These are phyloP conservation scores for Cladophialophora chaetospira DNA, from an alignment of 2,329 filamentous ascomycete species.

Conservation along the genomic window DNA sequence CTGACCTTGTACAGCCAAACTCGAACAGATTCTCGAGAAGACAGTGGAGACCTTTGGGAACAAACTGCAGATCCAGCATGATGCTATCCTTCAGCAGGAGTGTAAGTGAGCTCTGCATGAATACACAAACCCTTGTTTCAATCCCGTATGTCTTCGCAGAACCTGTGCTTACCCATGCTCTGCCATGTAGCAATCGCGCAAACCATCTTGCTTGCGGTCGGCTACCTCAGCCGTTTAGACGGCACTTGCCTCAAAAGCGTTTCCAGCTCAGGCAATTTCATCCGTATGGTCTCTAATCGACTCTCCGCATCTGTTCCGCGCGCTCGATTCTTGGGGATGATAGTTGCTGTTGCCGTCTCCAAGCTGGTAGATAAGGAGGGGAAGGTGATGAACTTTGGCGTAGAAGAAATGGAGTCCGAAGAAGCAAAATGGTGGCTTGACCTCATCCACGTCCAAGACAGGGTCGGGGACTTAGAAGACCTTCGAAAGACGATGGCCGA, in stretches of 20 bases:
- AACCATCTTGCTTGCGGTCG: slow-evolving; percentile 72
- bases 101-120: slow-evolving; percentile 51
- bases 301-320: slow-evolving; percentile 73
- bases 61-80: slow-evolving; percentile 81
- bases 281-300: slow-evolving; percentile 80
- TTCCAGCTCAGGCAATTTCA: slow-evolving; percentile 70
- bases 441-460: slow-evolving; percentile 65
- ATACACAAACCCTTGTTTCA: slow-evolving; percentile 5
- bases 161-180: slow-evolving; percentile 32
- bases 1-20: slow-evolving; percentile 43
- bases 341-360: slow-evolving; percentile 74
- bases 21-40: slow-evolving; percentile 66
- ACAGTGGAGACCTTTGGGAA: slow-evolving; percentile 77
- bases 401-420: slow-evolving; percentile 72
- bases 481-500: slow-evolving; percentile 23
- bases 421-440: slow-evolving; percentile 76
- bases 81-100: slow-evolving; percentile 84
- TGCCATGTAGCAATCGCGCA: slow-evolving; percentile 69
- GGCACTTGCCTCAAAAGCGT: slow-evolving; percentile 68
- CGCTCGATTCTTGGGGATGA: slow-evolving; percentile 83
- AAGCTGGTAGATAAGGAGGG: slow-evolving; percentile 66
- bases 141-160: slow-evolving; percentile 5
- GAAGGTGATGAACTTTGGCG: slow-evolving; percentile 77
- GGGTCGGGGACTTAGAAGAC: slow-evolving; percentile 52
- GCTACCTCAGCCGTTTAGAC: slow-evolving; percentile 69